These are phyloP conservation scores for Tolypocladium tropicale DNA, from an alignment of 2,329 filamentous ascomycete species.

Conservation along the genomic window DNA sequence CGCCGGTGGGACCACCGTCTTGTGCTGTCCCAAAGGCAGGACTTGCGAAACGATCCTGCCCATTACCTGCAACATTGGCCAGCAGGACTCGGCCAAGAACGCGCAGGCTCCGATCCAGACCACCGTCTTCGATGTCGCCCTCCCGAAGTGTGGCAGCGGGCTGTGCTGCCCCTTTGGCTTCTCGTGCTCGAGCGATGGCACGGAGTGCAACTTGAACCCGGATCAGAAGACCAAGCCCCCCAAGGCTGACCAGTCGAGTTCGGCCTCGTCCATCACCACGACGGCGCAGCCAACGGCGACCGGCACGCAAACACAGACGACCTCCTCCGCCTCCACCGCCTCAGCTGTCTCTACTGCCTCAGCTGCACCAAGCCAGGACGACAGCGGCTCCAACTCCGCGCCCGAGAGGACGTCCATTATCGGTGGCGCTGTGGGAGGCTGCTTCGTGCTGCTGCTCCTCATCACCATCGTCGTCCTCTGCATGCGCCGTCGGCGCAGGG, in stretches of 20 bases:
- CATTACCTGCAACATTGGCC: constrained; percentile 52
- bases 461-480: constrained; percentile 30
- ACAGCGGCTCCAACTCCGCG: constrained; percentile 8
- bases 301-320: constrained; percentile 13
- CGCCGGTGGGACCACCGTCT: constrained; percentile 52
- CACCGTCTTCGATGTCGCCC: constrained; percentile 43
- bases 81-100: constrained; percentile 48
- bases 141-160: constrained; percentile 45
- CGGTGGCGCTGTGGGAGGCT: constrained; percentile 37
- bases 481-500: constrained; percentile 18
- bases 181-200: constrained; percentile 38
- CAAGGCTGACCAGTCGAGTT: constrained; percentile 14
- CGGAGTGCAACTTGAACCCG: constrained; percentile 38
- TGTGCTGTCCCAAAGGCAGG: constrained; percentile 56
- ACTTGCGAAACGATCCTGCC: constrained; percentile 52
- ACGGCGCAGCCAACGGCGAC: constrained; percentile 10
- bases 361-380: constrained; percentile 5
- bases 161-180: constrained; percentile 68
- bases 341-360: constrained; percentile 7
- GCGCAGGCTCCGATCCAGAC: constrained; percentile 57
- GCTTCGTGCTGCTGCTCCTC: constrained; percentile 28
- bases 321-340: too few species aligned
- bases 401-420: constrained; percentile 29
- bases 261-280: constrained; percentile 8
- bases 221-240: constrained; percentile 40